Evolutionary conservation across 768 basidiomycete genomes (phyloP).

Genomic region (Piloderma croceum): DNA sequence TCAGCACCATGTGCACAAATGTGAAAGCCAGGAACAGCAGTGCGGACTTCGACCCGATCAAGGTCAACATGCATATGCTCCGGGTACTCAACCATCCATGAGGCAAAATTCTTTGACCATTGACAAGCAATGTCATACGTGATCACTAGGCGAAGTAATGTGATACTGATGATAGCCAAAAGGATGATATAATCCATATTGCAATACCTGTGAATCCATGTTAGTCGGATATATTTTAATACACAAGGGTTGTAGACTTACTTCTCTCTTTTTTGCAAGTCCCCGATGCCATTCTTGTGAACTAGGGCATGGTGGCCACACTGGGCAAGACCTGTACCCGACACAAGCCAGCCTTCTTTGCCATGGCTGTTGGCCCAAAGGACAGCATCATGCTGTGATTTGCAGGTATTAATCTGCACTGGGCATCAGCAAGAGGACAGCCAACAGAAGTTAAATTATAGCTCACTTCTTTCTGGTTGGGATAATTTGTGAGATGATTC

Average conservation of each 20-base stretch:
- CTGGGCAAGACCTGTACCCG: neutral
- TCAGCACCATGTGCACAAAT: too few relatives aligned
- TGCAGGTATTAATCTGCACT: too few relatives aligned
- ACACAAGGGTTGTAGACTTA: constrained; percentile 1
- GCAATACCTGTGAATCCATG: constrained; percentile 3
- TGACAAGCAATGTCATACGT: constrained; percentile 17
- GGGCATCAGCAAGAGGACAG: too few relatives aligned
- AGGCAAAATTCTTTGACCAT: constrained; percentile 4
- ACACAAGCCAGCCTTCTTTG: neutral
- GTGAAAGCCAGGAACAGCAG: too few relatives aligned
- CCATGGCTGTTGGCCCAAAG: neutral
- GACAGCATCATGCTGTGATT: constrained; percentile 6
- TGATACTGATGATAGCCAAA: neutral
- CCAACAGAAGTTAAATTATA: too few relatives aligned
- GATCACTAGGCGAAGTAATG: constrained; percentile 1
- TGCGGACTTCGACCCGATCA: too few relatives aligned
- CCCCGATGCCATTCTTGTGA: constrained; percentile 3
- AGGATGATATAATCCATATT: constrained; percentile 11
- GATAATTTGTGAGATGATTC: constrained; percentile 1
- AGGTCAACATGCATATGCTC: too few relatives aligned
- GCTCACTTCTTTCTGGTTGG: constrained; percentile 1
- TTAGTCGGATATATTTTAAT: neutral
- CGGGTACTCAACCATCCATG: too few relatives aligned
- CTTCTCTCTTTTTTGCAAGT: constrained; percentile 7
- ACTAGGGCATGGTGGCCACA: constrained; percentile 4